These are phyloP conservation scores for Russula abietina DNA, from an alignment of 768 basidiomycete species.

Conservation along the genomic window DNA sequence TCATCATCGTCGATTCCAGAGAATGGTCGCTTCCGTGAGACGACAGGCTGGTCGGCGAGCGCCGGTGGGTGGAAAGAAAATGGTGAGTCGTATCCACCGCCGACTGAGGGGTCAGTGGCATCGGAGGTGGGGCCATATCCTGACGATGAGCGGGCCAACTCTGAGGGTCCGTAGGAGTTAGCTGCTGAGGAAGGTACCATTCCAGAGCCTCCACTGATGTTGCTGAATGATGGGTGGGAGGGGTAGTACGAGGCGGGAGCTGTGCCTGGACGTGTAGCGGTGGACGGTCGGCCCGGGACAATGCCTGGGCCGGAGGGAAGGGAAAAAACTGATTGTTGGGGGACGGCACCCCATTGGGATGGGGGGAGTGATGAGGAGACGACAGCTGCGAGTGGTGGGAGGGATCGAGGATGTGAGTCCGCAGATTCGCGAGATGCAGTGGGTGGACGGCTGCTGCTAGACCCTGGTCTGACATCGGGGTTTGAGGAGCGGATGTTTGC, in stretches of 20 bases:
- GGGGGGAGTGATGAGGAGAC: constrained; percentile 59
- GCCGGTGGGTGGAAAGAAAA: constrained; percentile 75
- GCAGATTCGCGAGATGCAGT: constrained; percentile 44
- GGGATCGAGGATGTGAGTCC: constrained; percentile 40
- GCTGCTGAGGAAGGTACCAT: constrained; percentile 32
- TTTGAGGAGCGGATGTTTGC: constrained; percentile 25
- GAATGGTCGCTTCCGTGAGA: constrained; percentile 60
- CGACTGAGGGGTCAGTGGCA: constrained; percentile 30
- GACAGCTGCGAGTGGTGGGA: constrained; percentile 72
- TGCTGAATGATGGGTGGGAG: constrained; percentile 39
- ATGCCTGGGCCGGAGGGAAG: constrained; percentile 50
- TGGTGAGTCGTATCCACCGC: constrained; percentile 49
- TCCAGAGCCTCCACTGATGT: constrained; percentile 40
- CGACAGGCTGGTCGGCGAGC: constrained; percentile 35
- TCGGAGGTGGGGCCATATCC: constrained; percentile 31
- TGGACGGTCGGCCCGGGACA: constrained; percentile 49
- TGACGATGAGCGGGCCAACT: constrained; percentile 31
- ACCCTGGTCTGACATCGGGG: constrained; percentile 40
- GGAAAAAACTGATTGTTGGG: constrained; percentile 47
- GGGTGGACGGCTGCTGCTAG: constrained; percentile 45
- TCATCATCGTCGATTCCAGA: constrained; percentile 50
- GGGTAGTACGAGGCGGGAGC: constrained; percentile 62
- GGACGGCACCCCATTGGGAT: constrained; percentile 24
- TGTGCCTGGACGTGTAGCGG: constrained; percentile 61
- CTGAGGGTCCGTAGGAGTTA: constrained; percentile 34